Base-by-base conservation (phyloP, 1,284 basidiomycete genomes). In the Ceratobasidium sp. region DNA sequence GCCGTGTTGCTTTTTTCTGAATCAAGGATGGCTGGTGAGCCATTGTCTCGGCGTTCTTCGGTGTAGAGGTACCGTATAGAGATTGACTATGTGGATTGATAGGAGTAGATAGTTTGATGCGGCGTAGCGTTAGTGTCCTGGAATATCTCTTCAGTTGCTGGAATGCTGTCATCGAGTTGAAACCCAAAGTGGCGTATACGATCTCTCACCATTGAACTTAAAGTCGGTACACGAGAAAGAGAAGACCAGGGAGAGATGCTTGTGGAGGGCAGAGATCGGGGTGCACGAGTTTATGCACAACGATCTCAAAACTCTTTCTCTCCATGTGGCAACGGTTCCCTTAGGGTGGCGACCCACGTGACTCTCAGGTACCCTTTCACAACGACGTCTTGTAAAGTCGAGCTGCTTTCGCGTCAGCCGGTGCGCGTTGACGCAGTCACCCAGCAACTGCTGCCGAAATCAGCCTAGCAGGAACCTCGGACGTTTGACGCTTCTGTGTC, bases 21-120 rank as follows among this genome's bases (percentile, higher is more conserved):
- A 37, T 58, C 56, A 19, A 58, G 56, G 31, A 58, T 58, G 29
- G 29, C 29, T 58, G 31, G 56, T 37, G 56, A 58, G 56, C n/a
- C 34, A 31, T 58, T 31, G 56, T 22, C 56, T 58, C 56, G 56
- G 56, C 34, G 31, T 37, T 37, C 13, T 11, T 37, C 31, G 19
- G n/a, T 58, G 19, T 4, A 54, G 5, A 54, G 24, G 29, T 58
- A 58, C 56, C 19, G 9, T 37, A 37, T 2, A 27, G 11, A 58
- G 34, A 58, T 37, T 22, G 19, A 31, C 56, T 58, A 58, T 27
- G 13, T 4, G 14, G 14, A 16, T 14, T 31, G 31, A n/a, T 58
- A 58, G 29, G 56, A 37, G 56, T 34, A 37, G 6, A 58, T 16
- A 13, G 56, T 37, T 58, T 58, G 56, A 58, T 58, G 56, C 56